Conservation (phyloP, 495 filamentous ascomycete genomes). For the Letharia columbiana region DNA sequence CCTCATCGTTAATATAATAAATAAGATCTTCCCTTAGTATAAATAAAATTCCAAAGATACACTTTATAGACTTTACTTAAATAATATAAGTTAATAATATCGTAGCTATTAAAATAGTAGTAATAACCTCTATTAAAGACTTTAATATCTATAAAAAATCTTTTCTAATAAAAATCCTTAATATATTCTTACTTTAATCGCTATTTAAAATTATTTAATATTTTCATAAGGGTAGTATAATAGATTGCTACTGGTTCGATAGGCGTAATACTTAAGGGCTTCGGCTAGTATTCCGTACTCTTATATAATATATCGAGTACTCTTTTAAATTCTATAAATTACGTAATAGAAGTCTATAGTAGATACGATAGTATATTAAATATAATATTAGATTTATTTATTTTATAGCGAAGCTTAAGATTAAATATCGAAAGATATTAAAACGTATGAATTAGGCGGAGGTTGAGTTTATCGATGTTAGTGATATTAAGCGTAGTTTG, state of each 20-base stretch:
- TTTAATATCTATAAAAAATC: neutral
- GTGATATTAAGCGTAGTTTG: neutral
- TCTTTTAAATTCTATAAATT: neutral
- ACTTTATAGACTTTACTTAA: too few relatives aligned
- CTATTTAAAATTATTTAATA: neutral
- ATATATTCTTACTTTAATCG: neutral
- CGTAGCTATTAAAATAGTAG: neutral
- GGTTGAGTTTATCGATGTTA: constrained; percentile 13
- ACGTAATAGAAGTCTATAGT: neutral
- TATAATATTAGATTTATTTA: constrained; percentile 6
- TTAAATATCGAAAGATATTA: constrained; percentile 17
- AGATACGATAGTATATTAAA: neutral
- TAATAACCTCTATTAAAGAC: neutral
- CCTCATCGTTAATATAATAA: neutral
- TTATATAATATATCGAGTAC: neutral
- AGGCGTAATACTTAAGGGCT: neutral
- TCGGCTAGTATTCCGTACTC: neutral
- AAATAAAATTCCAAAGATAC: too few relatives aligned
- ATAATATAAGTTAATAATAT: too few relatives aligned
- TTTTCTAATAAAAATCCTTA: neutral
- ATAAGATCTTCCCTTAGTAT: neutral
- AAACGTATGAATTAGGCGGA: neutral
- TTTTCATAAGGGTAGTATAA: neutral
- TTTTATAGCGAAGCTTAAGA: constrained; percentile 5
- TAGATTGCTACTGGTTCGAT: neutral